A percentile compares a stretch with the other conserved stretches of the same genome.
phyloP scores from a whole-genome alignment of 1,139 yeast species.

The Nakaseomyces bracarensis region DNA sequence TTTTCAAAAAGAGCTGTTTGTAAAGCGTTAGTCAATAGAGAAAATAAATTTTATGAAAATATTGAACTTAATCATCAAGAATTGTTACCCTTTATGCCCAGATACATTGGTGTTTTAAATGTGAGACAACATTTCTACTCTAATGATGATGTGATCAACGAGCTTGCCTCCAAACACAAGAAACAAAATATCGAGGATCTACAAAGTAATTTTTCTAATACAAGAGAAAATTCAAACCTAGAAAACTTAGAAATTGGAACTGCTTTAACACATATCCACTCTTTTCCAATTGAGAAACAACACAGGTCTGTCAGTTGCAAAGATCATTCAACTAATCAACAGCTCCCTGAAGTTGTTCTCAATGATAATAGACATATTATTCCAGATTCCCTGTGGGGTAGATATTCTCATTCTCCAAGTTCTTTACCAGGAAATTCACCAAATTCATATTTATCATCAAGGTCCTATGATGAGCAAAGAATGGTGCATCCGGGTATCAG shows the following conservation, averaged over 20 bases:
- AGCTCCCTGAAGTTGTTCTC: conserved; percentile 71
- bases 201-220: neutral
- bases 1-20: conserved; percentile 93
- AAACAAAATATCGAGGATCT: conserved; percentile 7
- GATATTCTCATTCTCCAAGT: conserved; percentile 50
- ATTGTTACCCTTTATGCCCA: conserved; percentile 77
- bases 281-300: conserved; percentile 12
- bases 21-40: conserved; percentile 83
- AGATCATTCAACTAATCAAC: conserved; percentile 16
- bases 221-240: neutral
- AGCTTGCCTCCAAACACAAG: conserved; percentile 9
- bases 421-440: conserved; percentile 33
- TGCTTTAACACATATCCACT: conserved; percentile 20
- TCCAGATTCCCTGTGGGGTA: conserved; percentile 66
- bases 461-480: conserved; percentile 10
- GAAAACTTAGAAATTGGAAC: conserved; percentile 9
- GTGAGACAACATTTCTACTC: conserved; percentile 53
- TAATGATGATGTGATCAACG: conserved; percentile 20
- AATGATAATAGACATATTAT: conserved; percentile 86
- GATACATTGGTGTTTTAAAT: conserved; percentile 85
- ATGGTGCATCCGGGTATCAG: conserved; percentile 7
- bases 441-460: conserved; percentile 16
- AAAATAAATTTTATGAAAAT: conserved; percentile 84
- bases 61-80: conserved; percentile 73
- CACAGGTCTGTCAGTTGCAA: conserved; percentile 10